Percentiles rank a stretch among this genome's conserved stretches.
phyloP scores from a whole-genome alignment of 805 yeast genomes.

The Metschnikowia arizonensis region DNA sequence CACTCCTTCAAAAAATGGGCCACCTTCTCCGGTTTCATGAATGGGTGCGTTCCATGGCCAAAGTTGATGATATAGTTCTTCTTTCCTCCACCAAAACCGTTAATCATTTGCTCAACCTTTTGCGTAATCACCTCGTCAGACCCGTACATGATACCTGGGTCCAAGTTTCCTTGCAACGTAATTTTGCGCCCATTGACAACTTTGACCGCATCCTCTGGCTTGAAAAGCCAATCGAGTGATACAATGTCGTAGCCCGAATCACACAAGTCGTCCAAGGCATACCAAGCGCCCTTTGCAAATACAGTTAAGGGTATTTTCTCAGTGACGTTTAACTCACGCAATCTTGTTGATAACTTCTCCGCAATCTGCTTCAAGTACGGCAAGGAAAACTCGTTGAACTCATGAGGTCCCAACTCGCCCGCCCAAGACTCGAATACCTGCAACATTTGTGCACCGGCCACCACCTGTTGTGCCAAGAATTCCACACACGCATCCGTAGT shows the following conservation, averaged over 20 bases:
- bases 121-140: conserved; percentile 71
- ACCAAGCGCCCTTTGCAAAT: conserved; percentile 97
- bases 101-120: conserved; percentile 84
- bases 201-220: conserved; percentile 79
- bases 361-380: conserved; percentile 83
- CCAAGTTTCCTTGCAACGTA: conserved; percentile 89
- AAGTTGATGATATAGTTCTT: conserved; percentile 87
- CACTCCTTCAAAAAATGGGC: conserved; percentile 83
- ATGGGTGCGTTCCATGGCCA: conserved; percentile 98
- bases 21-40: conserved; percentile 90
- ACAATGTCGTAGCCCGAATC: conserved; percentile 78
- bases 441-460: conserved; percentile 97
- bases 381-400: conserved; percentile 81
- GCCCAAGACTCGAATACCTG: conserved; percentile 99
- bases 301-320: conserved; percentile 82
- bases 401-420: conserved; percentile 89
- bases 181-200: conserved; percentile 68
- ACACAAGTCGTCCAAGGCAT: conserved; percentile 82
- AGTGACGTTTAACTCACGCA: conserved; percentile 63
- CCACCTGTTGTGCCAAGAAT: conserved; percentile 88
- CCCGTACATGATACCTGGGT: conserved; percentile 94
- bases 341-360: conserved; percentile 59
- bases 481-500: conserved; percentile 87
- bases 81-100: conserved; percentile 92
- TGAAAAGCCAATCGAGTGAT: conserved; percentile 90